Percentiles rank a stretch among this genome's conserved stretches.
Conservation (phyloP, 148 eudicot genomes). For the Chenopodium formosanum region DNA sequence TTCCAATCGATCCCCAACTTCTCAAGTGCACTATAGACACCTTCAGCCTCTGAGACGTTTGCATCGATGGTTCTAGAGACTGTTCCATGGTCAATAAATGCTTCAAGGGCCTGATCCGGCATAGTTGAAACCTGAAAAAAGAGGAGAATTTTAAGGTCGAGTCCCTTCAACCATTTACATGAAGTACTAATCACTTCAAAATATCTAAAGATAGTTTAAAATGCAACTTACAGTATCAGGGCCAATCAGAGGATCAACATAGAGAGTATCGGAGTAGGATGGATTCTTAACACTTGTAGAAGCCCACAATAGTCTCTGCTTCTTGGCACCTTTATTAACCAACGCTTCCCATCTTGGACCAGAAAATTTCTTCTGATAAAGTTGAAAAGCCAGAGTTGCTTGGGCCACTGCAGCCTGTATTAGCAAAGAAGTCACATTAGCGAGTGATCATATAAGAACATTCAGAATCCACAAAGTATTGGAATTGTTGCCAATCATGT, state of each 20-base stretch:
- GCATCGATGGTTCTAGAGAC: conserved; percentile 87
- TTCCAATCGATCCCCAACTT: conserved; percentile 89
- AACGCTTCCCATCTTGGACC: conserved; percentile 99
- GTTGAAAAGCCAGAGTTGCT: conserved; percentile 80
- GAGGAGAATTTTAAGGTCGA: conserved; percentile 2
- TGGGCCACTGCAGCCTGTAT: conserved; percentile 95
- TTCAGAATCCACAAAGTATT: background rate
- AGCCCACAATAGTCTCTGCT: conserved; percentile 96
- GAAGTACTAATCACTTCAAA: background rate
- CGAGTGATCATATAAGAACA: background rate
- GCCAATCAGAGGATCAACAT: conserved; percentile 92
- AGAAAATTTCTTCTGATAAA: conserved; percentile 91
- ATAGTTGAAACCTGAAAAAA: conserved; percentile 82
- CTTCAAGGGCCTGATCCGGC: conserved; percentile 97
- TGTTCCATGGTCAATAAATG: conserved; percentile 80
- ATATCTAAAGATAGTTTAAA: background rate
- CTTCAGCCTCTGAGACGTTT: conserved; percentile 87
- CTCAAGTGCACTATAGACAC: conserved; percentile 89
- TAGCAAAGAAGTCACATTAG: conserved; percentile 1
- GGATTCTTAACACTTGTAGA: conserved; percentile 98
- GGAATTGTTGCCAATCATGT: background rate
- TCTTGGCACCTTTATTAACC: conserved; percentile 95
- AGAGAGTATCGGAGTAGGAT: conserved; percentile 87
- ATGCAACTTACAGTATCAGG: conserved; percentile 72
- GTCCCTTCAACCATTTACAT: background rate